phyloP scores from a whole-genome alignment of 495 filamentous ascomycete species.

The Massariosphaeria phaeospora region DNA sequence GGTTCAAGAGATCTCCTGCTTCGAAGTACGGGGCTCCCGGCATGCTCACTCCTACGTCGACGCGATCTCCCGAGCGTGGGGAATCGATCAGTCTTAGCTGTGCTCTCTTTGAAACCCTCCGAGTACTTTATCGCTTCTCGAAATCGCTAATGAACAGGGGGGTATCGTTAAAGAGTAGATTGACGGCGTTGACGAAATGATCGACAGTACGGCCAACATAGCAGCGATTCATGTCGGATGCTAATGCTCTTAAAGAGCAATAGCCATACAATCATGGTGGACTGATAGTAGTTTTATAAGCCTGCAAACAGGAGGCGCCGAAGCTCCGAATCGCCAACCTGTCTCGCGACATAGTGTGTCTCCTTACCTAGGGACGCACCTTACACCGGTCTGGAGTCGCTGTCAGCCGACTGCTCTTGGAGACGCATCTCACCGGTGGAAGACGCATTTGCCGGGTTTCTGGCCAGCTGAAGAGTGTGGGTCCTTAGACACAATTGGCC shows the following conservation, averaged over 20 bases:
- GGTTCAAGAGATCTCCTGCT: neutral
- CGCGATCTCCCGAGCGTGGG: neutral
- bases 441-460: no score
- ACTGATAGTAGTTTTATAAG: neutral
- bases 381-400: neutral
- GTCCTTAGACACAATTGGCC: no score
- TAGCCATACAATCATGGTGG: no score
- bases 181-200: constrained; percentile 8
- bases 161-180: neutral
- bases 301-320: neutral
- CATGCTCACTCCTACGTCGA: no score
- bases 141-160: constrained; percentile 12
- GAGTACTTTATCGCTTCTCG: neutral
- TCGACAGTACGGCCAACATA: constrained; percentile 5
- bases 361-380: neutral
- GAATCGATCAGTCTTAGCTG: neutral
- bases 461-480: no score
- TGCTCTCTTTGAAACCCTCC: constrained; percentile 2
- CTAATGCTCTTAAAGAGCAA: neutral
- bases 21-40: neutral
- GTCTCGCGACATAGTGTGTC: neutral
- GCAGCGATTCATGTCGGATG: constrained; percentile 1
- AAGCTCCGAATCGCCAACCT: neutral
- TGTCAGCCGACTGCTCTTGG: no score
- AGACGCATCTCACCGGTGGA: no score